Evolutionary conservation across 2,329 filamentous ascomycete genomes (phyloP).

Genomic region (Neurospora sp.): DNA sequence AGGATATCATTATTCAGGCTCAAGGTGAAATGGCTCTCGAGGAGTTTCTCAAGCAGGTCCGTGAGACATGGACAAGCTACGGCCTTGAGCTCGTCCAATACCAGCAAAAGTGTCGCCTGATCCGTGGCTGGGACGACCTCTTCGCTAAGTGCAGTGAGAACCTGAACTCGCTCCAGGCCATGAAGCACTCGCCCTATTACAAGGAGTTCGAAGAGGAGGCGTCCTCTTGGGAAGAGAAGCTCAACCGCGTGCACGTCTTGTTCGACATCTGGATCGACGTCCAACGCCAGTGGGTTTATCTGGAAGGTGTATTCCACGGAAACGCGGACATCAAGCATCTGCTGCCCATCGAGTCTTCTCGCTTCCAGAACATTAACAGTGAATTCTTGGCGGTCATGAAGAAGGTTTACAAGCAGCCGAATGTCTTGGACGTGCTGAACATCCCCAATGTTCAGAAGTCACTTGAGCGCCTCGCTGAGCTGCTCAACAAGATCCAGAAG

Average conservation of each 20-base stretch:
- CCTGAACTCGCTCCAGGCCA: constrained; percentile 91
- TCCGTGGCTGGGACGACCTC: constrained; percentile 94
- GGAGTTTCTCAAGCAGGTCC: constrained; percentile 92
- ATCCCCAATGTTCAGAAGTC: constrained; percentile 96
- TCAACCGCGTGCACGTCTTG: constrained; percentile 92
- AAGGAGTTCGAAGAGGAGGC: constrained; percentile 99
- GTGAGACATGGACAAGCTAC: constrained; percentile 95
- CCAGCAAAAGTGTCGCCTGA: constrained; percentile 94
- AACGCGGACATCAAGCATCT: constrained; percentile 99
- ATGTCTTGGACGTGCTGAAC: constrained; percentile 88
- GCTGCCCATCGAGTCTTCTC: constrained; percentile 87
- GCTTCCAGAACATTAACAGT: constrained; percentile 98
- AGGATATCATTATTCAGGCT: constrained; percentile 88
- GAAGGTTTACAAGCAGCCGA: constrained; percentile 94
- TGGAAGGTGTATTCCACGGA: constrained; percentile 96
- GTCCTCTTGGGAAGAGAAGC: constrained; percentile 91
- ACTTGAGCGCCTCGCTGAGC: constrained; percentile 86
- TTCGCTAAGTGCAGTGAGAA: constrained; percentile 99
- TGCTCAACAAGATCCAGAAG: constrained; percentile 98
- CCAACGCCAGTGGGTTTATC: constrained; percentile 99
- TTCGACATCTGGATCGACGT: constrained; percentile 99
- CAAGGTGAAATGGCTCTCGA: constrained; percentile 98
- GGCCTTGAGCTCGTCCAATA: constrained; percentile 91
- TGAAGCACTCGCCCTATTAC: constrained; percentile 98
- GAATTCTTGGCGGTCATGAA: constrained; percentile 99